phyloP scores from a whole-genome alignment of 176 grass and related monocot genomes.

The Urochloa ruziziensis region DNA sequence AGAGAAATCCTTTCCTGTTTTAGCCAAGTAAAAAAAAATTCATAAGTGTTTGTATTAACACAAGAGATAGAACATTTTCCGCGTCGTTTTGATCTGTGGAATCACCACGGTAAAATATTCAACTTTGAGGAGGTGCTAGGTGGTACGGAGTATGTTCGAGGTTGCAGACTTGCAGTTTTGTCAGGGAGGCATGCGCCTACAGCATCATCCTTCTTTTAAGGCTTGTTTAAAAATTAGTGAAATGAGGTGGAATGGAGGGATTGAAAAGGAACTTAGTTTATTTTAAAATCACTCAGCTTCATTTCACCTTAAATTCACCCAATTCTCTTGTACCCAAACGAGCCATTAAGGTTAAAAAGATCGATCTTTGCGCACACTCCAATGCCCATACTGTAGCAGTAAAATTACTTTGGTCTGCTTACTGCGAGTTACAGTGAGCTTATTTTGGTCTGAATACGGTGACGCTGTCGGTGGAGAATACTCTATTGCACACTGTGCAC shows the following conservation, averaged over 20 bases:
- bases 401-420: no score
- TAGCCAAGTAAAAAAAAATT: neutral
- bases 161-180: neutral
- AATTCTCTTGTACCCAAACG: no score
- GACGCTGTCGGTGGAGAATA: conserved; percentile 5
- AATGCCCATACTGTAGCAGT: neutral
- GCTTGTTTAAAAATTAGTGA: no score
- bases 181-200: neutral
- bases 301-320: no score
- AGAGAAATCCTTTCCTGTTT: neutral
- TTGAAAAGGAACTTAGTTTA: no score
- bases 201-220: no score
- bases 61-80: neutral
- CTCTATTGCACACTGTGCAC: neutral
- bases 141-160: neutral
- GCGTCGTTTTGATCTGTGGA: neutral
- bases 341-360: no score
- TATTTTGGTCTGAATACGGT: neutral
- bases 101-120: neutral
- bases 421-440: no score
- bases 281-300: no score
- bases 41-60: neutral
- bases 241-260: no score
- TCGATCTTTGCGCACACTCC: neutral
- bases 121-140: neutral